Evolutionary conservation across 257 asterid genomes (phyloP).

Genomic region (Nicotiana sylvestris): DNA sequence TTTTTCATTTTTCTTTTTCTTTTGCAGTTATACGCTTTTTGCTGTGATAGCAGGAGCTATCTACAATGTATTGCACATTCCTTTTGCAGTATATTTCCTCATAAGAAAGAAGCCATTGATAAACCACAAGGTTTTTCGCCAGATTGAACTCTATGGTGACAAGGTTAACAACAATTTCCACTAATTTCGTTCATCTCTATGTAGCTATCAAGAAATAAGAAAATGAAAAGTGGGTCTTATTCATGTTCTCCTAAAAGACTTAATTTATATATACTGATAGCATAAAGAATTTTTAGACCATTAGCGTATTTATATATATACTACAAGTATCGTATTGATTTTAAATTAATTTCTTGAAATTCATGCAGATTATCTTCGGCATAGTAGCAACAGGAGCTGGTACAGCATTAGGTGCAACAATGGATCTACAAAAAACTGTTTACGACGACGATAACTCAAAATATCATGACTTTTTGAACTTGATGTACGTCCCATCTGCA

Average conservation of each 20-base stretch:
- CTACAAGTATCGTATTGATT: too few species aligned
- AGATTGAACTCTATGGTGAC: conserved; percentile 14
- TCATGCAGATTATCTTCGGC: conserved; percentile 2
- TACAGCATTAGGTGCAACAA: conserved; percentile 20
- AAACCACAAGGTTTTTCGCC: background rate
- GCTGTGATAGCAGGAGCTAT: conserved; percentile 5
- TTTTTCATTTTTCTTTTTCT: background rate
- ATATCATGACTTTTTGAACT: background rate
- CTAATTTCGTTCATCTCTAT: background rate
- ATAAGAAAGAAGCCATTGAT: conserved; percentile 9
- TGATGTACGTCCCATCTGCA: conserved; percentile 9
- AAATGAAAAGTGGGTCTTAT: background rate
- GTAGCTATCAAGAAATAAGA: background rate
- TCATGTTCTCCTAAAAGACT: background rate
- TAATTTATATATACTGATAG: background rate
- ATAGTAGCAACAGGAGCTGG: conserved; percentile 18
- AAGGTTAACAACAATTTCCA: background rate
- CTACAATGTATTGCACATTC: conserved; percentile 12
- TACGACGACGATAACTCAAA: background rate
- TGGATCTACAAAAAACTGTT: background rate
- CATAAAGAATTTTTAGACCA: too few species aligned
- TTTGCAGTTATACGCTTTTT: conserved; percentile 13
- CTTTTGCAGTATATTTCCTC: conserved; percentile 10
- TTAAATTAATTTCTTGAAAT: background rate
- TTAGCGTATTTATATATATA: too few species aligned